A percentile compares a stretch with the other conserved stretches of the same genome.
These are phyloP conservation scores for Alternaria hordeiaustralica DNA, from an alignment of 2,329 filamentous ascomycete species.

Conservation along the genomic window DNA sequence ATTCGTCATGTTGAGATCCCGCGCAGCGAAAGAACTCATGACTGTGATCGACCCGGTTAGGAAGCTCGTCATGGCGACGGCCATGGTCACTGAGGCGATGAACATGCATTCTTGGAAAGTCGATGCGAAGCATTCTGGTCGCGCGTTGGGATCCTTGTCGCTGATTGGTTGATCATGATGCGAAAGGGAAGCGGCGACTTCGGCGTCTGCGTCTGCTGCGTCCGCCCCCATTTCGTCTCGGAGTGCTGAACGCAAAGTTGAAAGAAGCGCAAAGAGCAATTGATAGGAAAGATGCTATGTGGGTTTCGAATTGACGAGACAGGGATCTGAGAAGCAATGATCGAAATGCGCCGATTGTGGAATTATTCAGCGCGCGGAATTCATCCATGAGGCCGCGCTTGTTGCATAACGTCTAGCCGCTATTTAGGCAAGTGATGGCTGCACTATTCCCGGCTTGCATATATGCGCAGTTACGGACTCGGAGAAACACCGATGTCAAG, in stretches of 20 bases:
- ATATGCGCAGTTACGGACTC: not conserved
- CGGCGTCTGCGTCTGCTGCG: conserved; percentile 15
- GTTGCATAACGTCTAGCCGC: not conserved
- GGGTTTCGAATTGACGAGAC: not conserved
- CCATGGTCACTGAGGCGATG: conserved; percentile 70
- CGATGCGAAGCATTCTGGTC: conserved; percentile 67
- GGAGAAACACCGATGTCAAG: not conserved
- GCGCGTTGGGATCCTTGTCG: conserved; percentile 39
- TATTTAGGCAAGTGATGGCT: conserved; percentile 2
- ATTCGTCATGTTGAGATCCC: conserved; percentile 67
- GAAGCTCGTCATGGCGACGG: conserved; percentile 68
- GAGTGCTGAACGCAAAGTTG: not conserved
- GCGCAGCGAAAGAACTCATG: conserved; percentile 66
- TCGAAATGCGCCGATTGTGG: not conserved
- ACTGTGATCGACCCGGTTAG: conserved; percentile 66
- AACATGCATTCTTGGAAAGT: conserved; percentile 70
- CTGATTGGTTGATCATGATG: conserved; percentile 22
- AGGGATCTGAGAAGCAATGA: not conserved
- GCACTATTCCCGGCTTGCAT: not conserved
- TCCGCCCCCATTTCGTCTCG: conserved; percentile 18
- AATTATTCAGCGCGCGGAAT: conserved; percentile 31
- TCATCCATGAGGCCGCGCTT: conserved; percentile 9
- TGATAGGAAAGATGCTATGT: not conserved
- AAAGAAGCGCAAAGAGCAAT: not conserved
- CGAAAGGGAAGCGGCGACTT: conserved; percentile 14